Conservation (phyloP, 257 asterid species). For the Nicotiana tomentosiformis region DNA sequence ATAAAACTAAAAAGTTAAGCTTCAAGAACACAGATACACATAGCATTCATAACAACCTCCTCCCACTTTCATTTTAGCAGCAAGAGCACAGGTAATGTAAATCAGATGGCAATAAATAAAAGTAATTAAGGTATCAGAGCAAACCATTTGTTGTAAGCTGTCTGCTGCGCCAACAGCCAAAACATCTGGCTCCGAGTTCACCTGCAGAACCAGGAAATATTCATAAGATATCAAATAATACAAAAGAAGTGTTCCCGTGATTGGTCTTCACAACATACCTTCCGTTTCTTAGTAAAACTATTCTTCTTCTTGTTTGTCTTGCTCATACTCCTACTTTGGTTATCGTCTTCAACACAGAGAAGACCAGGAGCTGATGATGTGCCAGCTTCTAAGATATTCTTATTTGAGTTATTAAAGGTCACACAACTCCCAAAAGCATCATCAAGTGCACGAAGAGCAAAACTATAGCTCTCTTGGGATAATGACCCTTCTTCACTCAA, state of each 20-base stretch:
- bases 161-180: slow-evolving; percentile 62
- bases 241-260: not conserved
- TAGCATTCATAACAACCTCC: not conserved
- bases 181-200: slow-evolving; percentile 62
- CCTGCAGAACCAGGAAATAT: slow-evolving; percentile 38
- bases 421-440: slow-evolving; percentile 76
- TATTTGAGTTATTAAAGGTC: slow-evolving; percentile 58
- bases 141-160: slow-evolving; percentile 79
- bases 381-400: slow-evolving; percentile 63
- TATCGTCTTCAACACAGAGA: slow-evolving; percentile 72
- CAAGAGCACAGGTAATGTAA: not conserved
- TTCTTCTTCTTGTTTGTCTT: slow-evolving; percentile 81
- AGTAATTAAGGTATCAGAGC: slow-evolving; percentile 19
- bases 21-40: not conserved
- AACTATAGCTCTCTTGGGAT: slow-evolving; percentile 69
- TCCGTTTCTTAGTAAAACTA: slow-evolving; percentile 63
- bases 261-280: slow-evolving; percentile 42
- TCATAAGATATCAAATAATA: not conserved
- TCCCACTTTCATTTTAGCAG: not conserved
- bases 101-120: slow-evolving; percentile 3
- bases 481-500: slow-evolving; percentile 91
- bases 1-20: not conserved
- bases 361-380: slow-evolving; percentile 65
- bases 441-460: slow-evolving; percentile 62
- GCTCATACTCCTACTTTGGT: slow-evolving; percentile 64